Conservation (phyloP, 495 filamentous ascomycete species). For the Penicillium daleae region DNA sequence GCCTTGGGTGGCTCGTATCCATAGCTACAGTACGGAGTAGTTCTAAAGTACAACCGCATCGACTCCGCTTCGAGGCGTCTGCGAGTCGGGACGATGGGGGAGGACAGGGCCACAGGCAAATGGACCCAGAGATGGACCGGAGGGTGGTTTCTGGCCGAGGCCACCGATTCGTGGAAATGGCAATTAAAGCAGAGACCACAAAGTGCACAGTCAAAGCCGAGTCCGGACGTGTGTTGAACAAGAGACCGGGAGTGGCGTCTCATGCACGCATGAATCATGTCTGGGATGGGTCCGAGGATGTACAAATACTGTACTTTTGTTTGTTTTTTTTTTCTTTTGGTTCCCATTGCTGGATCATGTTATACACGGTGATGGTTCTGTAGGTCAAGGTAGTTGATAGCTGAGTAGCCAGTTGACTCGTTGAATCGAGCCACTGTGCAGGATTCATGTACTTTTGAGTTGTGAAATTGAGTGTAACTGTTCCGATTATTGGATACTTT, state of each 20-base stretch:
- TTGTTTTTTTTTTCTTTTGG: background rate
- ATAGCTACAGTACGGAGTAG: no score
- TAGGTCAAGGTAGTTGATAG: no score
- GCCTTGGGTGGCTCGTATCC: conserved; percentile 1
- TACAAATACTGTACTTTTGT: no score
- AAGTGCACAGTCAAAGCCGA: background rate
- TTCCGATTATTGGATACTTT: no score
- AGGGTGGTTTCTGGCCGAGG: background rate
- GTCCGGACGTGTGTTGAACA: background rate
- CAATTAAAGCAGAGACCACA: background rate
- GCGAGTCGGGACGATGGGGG: background rate
- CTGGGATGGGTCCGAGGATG: no score
- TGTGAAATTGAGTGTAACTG: background rate
- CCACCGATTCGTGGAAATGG: conserved; percentile 11
- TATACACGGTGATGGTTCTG: background rate
- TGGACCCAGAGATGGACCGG: background rate
- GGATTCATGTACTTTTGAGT: background rate
- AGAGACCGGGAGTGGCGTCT: background rate
- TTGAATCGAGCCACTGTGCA: background rate
- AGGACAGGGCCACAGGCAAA: background rate
- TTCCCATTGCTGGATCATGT: background rate
- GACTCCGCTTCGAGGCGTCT: conserved; percentile 1
- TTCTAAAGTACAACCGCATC: background rate
- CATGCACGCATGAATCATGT: background rate
- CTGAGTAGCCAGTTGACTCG: background rate